These are phyloP conservation scores for Zymoseptoria tritici DNA, from an alignment of 2,329 filamentous ascomycete genomes.

Conservation along the genomic window DNA sequence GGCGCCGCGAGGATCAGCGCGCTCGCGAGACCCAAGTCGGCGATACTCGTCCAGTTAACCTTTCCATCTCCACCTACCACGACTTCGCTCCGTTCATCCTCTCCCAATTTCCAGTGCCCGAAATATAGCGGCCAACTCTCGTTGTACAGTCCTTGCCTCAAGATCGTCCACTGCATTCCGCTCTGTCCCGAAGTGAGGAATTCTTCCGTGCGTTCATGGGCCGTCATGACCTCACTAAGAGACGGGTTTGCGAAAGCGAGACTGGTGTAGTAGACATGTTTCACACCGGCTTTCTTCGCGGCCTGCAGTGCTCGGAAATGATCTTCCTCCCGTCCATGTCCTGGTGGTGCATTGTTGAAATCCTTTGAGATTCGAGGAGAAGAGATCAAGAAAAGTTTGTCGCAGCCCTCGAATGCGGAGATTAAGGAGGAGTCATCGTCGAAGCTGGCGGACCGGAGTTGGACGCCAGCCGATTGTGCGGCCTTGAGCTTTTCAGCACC, in stretches of 20 bases:
- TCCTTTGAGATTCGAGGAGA: slow-evolving; percentile 38
- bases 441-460: slow-evolving; percentile 34
- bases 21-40: slow-evolving; percentile 38
- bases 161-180: slow-evolving; percentile 29
- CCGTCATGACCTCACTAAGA: slow-evolving; percentile 39
- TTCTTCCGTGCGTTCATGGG: slow-evolving; percentile 40
- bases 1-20: slow-evolving; percentile 33
- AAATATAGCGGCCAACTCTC: slow-evolving; percentile 44
- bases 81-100: slow-evolving; percentile 33
- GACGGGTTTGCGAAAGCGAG: slow-evolving; percentile 37
- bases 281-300: slow-evolving; percentile 34
- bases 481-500: slow-evolving; percentile 24
- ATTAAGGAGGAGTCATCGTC: slow-evolving; percentile 31
- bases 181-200: slow-evolving; percentile 26
- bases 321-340: slow-evolving; percentile 38
- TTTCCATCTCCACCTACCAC: slow-evolving; percentile 34
- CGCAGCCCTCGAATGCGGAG: slow-evolving; percentile 31
- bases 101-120: slow-evolving; percentile 34
- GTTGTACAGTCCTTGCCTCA: slow-evolving; percentile 39
- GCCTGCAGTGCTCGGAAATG: slow-evolving; percentile 39
- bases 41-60: slow-evolving; percentile 39
- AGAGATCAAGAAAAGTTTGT: slow-evolving; percentile 41
- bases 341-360: slow-evolving; percentile 36
- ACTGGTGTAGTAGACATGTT: slow-evolving; percentile 42
- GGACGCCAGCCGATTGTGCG: slow-evolving; percentile 18